phyloP scores from a whole-genome alignment of 2,329 filamentous ascomycete genomes.

The Hypomyces perniciosus region DNA sequence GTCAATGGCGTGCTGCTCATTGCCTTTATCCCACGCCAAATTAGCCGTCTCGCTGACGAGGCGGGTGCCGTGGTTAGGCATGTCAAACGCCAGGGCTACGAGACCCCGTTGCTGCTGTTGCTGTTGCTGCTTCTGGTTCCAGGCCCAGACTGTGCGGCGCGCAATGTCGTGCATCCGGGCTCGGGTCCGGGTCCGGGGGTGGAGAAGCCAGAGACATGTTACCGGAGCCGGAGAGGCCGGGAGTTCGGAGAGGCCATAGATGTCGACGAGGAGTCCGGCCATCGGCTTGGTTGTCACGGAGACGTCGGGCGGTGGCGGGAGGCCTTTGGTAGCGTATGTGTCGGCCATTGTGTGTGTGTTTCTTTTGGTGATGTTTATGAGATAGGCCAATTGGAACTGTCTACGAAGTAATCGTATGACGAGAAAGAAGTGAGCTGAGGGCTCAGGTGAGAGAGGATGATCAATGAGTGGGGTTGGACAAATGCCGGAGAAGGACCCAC shows the following conservation, averaged over 20 bases:
- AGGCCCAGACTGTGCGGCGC: constrained; percentile 59
- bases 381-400: not conserved
- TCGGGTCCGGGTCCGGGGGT: constrained; percentile 67
- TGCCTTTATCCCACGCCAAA: constrained; percentile 71
- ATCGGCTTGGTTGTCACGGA: constrained; percentile 65
- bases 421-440: no score
- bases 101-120: constrained; percentile 44
- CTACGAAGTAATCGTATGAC: no score
- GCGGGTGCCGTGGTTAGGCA: constrained; percentile 83
- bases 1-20: constrained; percentile 77
- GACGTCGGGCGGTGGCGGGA: constrained; percentile 40
- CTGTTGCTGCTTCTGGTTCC: constrained; percentile 43
- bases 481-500: no score
- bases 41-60: constrained; percentile 64
- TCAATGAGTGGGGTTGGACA: no score
- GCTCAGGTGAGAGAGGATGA: no score
- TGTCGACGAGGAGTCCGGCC: constrained; percentile 68
- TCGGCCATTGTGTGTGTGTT: constrained; percentile 18
- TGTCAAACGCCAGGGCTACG: constrained; percentile 81
- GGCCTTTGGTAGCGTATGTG: constrained; percentile 28
- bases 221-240: constrained; percentile 46
- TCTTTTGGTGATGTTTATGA: not conserved
- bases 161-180: constrained; percentile 73
- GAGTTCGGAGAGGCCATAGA: constrained; percentile 77
- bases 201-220: constrained; percentile 85